Evolutionary conservation across 164 flowering plant genomes (phyloP), one percentile per base, ranked within the genome.

Genomic region (Vitis labrusca): DNA sequence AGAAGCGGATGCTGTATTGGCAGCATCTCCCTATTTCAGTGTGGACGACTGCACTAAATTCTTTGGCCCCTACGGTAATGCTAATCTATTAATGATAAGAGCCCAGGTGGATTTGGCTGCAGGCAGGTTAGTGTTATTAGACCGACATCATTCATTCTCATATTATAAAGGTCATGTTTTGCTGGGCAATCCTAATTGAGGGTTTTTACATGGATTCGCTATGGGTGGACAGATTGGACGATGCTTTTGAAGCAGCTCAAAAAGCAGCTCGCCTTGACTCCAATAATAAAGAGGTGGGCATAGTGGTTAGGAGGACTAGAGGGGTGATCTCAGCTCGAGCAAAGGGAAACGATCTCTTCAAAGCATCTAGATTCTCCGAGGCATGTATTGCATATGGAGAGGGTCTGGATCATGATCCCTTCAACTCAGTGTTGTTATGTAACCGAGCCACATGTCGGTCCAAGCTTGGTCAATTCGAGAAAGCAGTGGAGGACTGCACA

Each of bases 361-460:
- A 85, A 61, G 81, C 80, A 8, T 72, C 68, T 1, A 83, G 69
- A 48, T 87, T 77, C 69, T 59, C 71, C 0, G 94, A 91, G 55
- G 94, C 97, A 0, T 81, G 86, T 65, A 60, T 19, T 52, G 90
- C 90, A 0, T 91, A 91, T 52, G 85, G 81, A 1, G 84, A 84
- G 37, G 94, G 97, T 11, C 85, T 91, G 1, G 85, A 84, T 44
- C 84, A 74, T 62, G 93, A 84, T 37, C 91, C 88, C 0, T 73
- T 74, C 71, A 90, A 90, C 77, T 80, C 91, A 3, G 82, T 91
- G 32, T 71, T 91, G 74, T 62, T 91, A 9, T 85, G 90, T 65
- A 90, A 91, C 69, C 74, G 93, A 59, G 97, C 93, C 2, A 89
- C 94, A 12, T 90, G 90, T 63, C 68, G 85, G 55, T 74, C 86